These are phyloP conservation scores for Lichtheimia corymbifera DNA, from an alignment of 371 early-diverging fungal species.

Conservation along the genomic window DNA sequence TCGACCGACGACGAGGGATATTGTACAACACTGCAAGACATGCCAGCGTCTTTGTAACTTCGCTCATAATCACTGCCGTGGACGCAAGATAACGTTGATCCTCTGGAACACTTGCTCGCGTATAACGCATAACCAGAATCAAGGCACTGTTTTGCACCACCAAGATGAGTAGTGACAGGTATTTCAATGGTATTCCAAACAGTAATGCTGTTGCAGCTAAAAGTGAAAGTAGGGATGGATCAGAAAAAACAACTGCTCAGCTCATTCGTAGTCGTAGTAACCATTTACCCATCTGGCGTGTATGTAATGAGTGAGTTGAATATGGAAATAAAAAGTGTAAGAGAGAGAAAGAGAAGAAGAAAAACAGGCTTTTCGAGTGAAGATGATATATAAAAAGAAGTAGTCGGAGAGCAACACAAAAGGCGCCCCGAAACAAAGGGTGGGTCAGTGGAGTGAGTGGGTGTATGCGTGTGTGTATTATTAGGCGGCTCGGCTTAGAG, in stretches of 20 bases:
- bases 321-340: not conserved
- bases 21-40: slow-evolving; percentile 63
- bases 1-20: slow-evolving; percentile 28
- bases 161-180: slow-evolving; percentile 70
- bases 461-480: too few species aligned
- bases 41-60: slow-evolving; percentile 76
- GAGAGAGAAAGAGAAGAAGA: not conserved
- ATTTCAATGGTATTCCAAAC: slow-evolving; percentile 49
- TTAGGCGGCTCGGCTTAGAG: too few species aligned
- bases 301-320: not conserved
- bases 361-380: too few species aligned
- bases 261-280: not conserved
- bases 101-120: slow-evolving; percentile 53
- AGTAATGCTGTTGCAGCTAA: slow-evolving; percentile 6
- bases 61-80: slow-evolving; percentile 88
- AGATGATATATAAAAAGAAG: too few species aligned
- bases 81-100: slow-evolving; percentile 72
- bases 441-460: too few species aligned
- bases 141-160: slow-evolving; percentile 87
- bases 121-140: slow-evolving; percentile 84
- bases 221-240: not conserved
- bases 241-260: too few species aligned
- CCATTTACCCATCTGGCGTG: slow-evolving; percentile 1
- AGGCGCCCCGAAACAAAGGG: too few species aligned
- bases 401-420: too few species aligned